Evolutionary conservation across 345 rosid genomes (phyloP), one percentile per base, ranked within the genome.

Genomic region (Pseudoturritis turrita): DNA sequence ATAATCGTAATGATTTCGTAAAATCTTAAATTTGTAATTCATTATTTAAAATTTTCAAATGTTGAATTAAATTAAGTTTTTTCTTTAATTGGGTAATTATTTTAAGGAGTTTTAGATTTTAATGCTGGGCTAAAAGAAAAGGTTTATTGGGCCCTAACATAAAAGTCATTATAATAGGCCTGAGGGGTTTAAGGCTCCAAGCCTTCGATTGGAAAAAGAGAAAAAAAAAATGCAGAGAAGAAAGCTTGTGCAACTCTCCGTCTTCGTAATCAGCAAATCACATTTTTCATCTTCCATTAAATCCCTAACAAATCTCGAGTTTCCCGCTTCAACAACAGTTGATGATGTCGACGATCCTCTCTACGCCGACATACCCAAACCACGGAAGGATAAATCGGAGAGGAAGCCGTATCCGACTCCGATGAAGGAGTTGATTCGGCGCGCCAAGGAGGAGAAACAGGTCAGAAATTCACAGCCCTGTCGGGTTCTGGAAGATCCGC

Each of bases 371-470:
- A 61, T 89, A 49, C 97, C 97, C 14, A 86, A 86, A 75, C 92
- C 87, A 10, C 84, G 79, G 18, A 64, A 78, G 75, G 86, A 86
- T 65, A 90, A 87, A 78, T 85, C 97, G 11, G 79, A 86, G 84
- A 87, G 98, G 75, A 93, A 90, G 73, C 97, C 95, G 4, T 89
- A 84, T 37, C 84, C 78, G 18, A 93, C 95, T 6, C 97, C 97
- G 8, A 82, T 93, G 87, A 89, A 82, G 64, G 78, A 74, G 15
- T 46, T 93, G 75, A 90, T 93, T 51, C 82, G 69, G 7, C 85
- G 86, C 40, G 95, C 92, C 10, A 90, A 85, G 76, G 79, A 77
- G 68, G 92, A 89, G 80, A 87, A 71, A 66, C 85, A 83, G 49
- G 80, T 89, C 6, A 78, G 96, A 45, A 86, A 85, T 66, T 46